Evolutionary conservation across 495 filamentous ascomycete species (phyloP).

Genomic region (Trichoderma orchidacearum): DNA sequence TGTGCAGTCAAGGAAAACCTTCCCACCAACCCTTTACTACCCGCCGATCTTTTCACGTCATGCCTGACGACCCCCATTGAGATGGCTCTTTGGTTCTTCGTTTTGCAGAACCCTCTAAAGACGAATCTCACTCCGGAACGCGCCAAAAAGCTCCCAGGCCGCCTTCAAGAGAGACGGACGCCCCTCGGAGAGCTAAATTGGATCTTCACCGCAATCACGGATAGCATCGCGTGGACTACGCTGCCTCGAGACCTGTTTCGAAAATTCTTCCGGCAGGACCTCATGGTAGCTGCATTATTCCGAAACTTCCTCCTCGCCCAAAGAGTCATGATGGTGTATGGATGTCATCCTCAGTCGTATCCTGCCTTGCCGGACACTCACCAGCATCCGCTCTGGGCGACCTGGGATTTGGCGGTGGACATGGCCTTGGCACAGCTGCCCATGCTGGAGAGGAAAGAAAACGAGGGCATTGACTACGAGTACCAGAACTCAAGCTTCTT

Average conservation of each 20-base stretch:
- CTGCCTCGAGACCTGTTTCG: constrained; percentile 81
- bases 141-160: constrained; percentile 68
- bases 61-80: constrained; percentile 95
- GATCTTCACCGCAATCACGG: constrained; percentile 98
- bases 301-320: constrained; percentile 91
- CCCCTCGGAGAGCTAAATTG: constrained; percentile 94
- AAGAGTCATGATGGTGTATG: constrained; percentile 88
- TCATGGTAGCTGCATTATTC: constrained; percentile 98
- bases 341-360: constrained; percentile 83
- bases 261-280: constrained; percentile 89
- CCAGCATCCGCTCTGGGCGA: constrained; percentile 87
- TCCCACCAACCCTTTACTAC: constrained; percentile 90
- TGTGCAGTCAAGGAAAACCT: constrained; percentile 81
- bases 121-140: constrained; percentile 62
- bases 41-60: constrained; percentile 90
- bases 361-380: constrained; percentile 84
- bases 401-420: constrained; percentile 95
- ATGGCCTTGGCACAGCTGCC: constrained; percentile 89
- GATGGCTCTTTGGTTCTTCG: constrained; percentile 89
- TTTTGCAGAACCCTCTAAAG: constrained; percentile 79
- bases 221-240: constrained; percentile 97
- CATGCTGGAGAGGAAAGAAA: constrained; percentile 56
- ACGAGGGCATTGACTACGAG: constrained; percentile 66
- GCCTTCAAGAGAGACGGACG: constrained; percentile 83
- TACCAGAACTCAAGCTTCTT: constrained; percentile 95